phyloP scores from a whole-genome alignment of 305 asterid species.

The Rubia balearica region DNA sequence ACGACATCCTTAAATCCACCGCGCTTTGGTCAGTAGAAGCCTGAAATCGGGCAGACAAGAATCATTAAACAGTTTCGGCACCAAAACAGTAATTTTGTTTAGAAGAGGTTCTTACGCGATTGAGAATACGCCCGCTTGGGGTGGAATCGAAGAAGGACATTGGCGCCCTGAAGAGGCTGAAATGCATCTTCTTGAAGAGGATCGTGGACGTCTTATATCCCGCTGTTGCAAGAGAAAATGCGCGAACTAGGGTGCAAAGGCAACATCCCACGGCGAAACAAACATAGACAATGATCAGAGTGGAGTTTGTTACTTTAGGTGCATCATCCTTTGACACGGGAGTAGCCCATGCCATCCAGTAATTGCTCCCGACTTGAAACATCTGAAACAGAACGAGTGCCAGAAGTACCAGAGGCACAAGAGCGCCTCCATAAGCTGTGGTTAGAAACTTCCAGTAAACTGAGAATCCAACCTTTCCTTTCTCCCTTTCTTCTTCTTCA shows the following conservation, averaged over 20 bases:
- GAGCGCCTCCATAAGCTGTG: slow-evolving; percentile 62
- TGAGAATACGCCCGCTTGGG: slow-evolving; percentile 85
- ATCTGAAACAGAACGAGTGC: slow-evolving; percentile 47
- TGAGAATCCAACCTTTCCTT: slow-evolving; percentile 58
- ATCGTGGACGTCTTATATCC: slow-evolving; percentile 57
- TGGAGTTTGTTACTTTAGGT: slow-evolving; percentile 43
- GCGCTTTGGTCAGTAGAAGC: slow-evolving; percentile 84
- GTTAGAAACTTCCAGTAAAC: slow-evolving; percentile 73
- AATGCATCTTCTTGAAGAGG: slow-evolving; percentile 64
- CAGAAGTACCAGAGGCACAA: slow-evolving; percentile 59
- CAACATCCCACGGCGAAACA: slow-evolving; percentile 53
- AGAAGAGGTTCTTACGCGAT: slow-evolving; percentile 40
- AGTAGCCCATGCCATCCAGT: slow-evolving; percentile 99
- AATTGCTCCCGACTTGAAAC: slow-evolving; percentile 84
- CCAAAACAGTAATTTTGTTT: too few relatives aligned
- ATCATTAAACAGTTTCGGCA: too few relatives aligned
- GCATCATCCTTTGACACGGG: slow-evolving; percentile 55
- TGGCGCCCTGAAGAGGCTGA: slow-evolving; percentile 75
- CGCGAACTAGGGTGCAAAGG: slow-evolving; percentile 48
- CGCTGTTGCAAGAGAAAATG: slow-evolving; percentile 38
- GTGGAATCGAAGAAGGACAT: slow-evolving; percentile 95
- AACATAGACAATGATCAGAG: slow-evolving; percentile 60
- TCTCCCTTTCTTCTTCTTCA: slow-evolving; percentile 88
- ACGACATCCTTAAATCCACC: slow-evolving; percentile 50
- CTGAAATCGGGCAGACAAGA: slow-evolving; percentile 25